A percentile compares a stretch with the other conserved stretches of the same genome.
phyloP scores from a whole-genome alignment of 106 monocot genomes.

The Agapanthus africanus region DNA sequence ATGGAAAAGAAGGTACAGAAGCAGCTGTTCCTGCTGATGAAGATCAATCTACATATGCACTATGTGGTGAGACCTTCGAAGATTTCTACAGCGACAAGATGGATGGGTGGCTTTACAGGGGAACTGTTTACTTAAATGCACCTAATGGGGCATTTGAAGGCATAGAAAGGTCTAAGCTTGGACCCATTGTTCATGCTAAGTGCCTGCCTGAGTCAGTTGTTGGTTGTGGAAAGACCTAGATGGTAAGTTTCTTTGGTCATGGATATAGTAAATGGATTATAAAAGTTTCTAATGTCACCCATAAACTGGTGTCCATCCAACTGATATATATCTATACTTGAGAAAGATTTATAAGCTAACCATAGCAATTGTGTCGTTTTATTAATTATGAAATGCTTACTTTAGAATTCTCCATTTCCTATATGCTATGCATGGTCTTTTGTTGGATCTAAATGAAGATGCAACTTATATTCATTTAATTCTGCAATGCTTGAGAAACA shows the following conservation, averaged over 20 bases:
- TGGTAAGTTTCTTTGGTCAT: conserved; percentile 6
- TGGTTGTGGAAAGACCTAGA: conserved; percentile 18
- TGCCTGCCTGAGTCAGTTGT: conserved; percentile 48
- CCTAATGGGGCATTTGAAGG: conserved; percentile 41
- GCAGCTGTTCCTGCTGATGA: conserved; percentile 51
- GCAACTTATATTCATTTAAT: neutral
- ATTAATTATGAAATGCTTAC: neutral
- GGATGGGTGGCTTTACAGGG: conserved; percentile 28
- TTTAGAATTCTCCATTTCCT: neutral
- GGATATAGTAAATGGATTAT: neutral
- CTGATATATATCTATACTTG: neutral
- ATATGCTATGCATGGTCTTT: too few relatives aligned
- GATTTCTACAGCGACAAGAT: conserved; percentile 77
- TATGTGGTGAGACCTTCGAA: conserved; percentile 67
- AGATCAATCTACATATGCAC: conserved; percentile 54
- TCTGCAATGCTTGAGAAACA: neutral
- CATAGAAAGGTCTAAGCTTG: conserved; percentile 46
- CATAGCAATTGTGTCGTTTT: neutral
- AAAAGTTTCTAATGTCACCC: neutral
- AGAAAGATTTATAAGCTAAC: neutral
- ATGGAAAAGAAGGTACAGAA: conserved; percentile 41
- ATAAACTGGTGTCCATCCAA: neutral
- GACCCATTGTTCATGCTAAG: conserved; percentile 79
- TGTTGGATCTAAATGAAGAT: neutral
- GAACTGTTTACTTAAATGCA: conserved; percentile 57